Base-by-base conservation (phyloP, 257 asterid genomes). In the Solanum ossicruentum region DNA sequence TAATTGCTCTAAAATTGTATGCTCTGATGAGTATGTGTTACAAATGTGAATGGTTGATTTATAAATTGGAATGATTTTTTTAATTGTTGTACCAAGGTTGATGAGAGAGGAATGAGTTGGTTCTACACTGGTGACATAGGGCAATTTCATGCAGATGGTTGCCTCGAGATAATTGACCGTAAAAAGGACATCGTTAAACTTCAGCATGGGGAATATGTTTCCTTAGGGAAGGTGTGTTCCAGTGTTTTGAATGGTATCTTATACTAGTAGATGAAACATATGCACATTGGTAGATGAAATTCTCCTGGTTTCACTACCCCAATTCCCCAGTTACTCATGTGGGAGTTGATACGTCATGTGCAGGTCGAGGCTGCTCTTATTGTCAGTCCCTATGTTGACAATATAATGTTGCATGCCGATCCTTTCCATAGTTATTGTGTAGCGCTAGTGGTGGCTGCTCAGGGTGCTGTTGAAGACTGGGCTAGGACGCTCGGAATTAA, bases 151-250 rank as follows among this genome's bases (percentile, higher is more conserved):
- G 87, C 86, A 2, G 97, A 97, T 87, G 98, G 99, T 75, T 97
- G 99, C 91, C 94, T 97, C 65, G 98, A 97, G 92, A 97, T 97
- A 65, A 92, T 97, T 52, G 99, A 97, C 85, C 99, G 98, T 77
- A 97, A 92, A 89, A 97, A 97, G 90, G 99, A 95, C 86, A 97
- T 95, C 13, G 98, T 95, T 23, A 97, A 97, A 85, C 98, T 97
- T 87, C 98, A 95, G 90, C 99, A 97, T 43, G 99, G 98, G 73
- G 99, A 97, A 88, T 97, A 97, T 81, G 99, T 97, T 43, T 97
- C 99, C 51, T 90, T 97, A 36, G 98, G 99, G 61, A 97, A 95
- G 99, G 99, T 93, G 87, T 23, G 75, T 20, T 78, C 49, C 28
- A 78, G 82, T 52, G 23, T 77, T 15, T 26, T 51, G 26, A 16